Base-by-base conservation (phyloP, 1,139 yeast genomes). In the Debaryomyces nepalensis region DNA sequence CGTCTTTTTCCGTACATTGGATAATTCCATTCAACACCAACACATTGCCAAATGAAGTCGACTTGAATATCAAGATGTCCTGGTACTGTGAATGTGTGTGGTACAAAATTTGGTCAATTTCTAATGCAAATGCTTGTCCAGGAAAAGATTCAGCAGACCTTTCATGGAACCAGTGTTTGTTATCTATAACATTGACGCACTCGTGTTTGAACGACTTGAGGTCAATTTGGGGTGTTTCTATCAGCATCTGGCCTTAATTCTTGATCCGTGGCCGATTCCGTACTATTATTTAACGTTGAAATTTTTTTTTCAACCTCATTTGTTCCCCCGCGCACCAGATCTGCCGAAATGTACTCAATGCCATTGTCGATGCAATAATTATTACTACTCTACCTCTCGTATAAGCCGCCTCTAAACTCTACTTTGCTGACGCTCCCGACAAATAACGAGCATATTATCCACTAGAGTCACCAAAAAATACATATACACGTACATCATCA, bases 1-100 rank as follows among this genome's bases (percentile, higher is more conserved):
- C 97, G 58, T 88, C 97, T 51, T 89, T 79, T 64, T 88, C 97
- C 2, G 96, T 85, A 50, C 87, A 90, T 69, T 88, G 96, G 49
- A 88, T 81, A 35, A 85, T 90, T 9, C 96, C 96, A 58, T 88
- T 95, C 38, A 88, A 74, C 2, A 88, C 95, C 38, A 88, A 75
- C 10, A 88, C 96, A 56, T 87, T 88, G 38, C 96, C 97, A 59
- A 84, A 88, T 48, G 80, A 77, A 32, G 83, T 71, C 39, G 89
- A 81, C 59, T 84, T 78, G 64, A 88, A 89, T 11, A 88, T 83
- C 29, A 89, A 72, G 29, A 87, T 73, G 52, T 73, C 78, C 50
- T 73, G 78, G 52, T 48, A 73, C 40, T 57, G 62, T 6, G 72
- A 63, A 36, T 64, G 50, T 2, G 64, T 53, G 50, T 73, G 76